These are phyloP conservation scores for Globisporangium spiculum DNA, from an alignment of 352 stramenopile species.

Conservation along the genomic window DNA sequence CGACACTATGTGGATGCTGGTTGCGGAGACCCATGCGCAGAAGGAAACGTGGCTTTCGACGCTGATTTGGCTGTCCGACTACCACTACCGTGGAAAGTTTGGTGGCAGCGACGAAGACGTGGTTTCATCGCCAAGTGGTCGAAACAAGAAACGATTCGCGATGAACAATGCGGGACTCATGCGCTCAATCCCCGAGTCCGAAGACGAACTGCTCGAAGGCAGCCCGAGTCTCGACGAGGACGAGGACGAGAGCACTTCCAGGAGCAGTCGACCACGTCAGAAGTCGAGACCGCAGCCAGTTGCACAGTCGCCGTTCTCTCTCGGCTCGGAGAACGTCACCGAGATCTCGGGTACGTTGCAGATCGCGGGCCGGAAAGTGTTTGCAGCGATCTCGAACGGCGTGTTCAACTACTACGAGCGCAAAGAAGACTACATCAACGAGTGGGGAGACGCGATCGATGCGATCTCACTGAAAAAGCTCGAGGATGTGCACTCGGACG, in stretches of 20 bases:
- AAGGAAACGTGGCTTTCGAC: constrained; percentile 87
- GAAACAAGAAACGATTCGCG: constrained; percentile 39
- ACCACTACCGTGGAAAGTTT: constrained; percentile 56
- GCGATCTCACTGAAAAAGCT: constrained; percentile 78
- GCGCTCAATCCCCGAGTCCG: constrained; percentile 42
- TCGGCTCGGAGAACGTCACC: constrained; percentile 17
- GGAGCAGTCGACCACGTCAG: constrained; percentile 2
- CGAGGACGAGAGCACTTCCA: not conserved
- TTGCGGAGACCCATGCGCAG: constrained; percentile 74
- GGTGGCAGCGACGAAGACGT: constrained; percentile 10
- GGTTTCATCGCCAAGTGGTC: constrained; percentile 18
- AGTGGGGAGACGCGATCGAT: constrained; percentile 83
- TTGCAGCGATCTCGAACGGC: constrained; percentile 76
- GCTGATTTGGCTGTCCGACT: constrained; percentile 85
- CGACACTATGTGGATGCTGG: constrained; percentile 78
- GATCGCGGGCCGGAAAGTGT: constrained; percentile 58
- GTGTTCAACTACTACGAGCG: constrained; percentile 88
- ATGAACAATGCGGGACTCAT: constrained; percentile 47
- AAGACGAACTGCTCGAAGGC: constrained; percentile 25
- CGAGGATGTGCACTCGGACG: constrained; percentile 75
- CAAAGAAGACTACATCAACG: constrained; percentile 74
- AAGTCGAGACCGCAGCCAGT: constrained; percentile 16
- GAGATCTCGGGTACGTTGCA: constrained; percentile 34
- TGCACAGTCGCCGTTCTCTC: constrained; percentile 21
- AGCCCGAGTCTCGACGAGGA: constrained; percentile 4